Evolutionary conservation across 371 early-diverging fungal genomes (phyloP), one percentile per base, ranked within the genome.

Genomic region (Saksenaea oblongispora): DNA sequence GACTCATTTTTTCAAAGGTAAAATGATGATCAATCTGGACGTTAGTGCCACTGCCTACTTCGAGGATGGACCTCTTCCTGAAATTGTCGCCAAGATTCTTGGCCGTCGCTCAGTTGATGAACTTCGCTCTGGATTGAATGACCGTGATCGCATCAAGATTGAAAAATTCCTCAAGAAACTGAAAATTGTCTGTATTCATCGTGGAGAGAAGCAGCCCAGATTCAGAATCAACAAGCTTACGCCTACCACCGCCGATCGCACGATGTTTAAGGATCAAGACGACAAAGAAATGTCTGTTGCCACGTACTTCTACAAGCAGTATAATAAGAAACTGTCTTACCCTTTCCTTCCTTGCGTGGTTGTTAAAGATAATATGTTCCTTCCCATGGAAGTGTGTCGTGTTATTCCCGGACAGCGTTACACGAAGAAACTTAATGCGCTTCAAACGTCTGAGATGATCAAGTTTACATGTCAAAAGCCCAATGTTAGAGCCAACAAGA

Each of bases 361-460:
- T 34, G 93, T 93, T 17, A 71, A 74, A 24, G 74, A 79, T 1
- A 68, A 76, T 18, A 70, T 80, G 22, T 85, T 80, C 61, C 73
- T 98, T 31, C 97, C 98, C 28, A 84, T 97, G 80, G 97, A 98
- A 75, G 84, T 95, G 31, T 96, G 97, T 75, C 83, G 85, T 27
- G 75, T 97, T 17, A 71, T 88, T 31, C 82, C 85, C 44, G 94
- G 93, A 42, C 95, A 95, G 78, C 86, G 93, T 27, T 86, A 85
- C 67, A 70, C 80, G 59, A 82, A 90, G 67, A 93, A 93, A 71
- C 74, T 94, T 18, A 89, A 91, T 66, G 94, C 93, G 44, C 80
- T 78, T 34, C 90, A 96, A 81, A 95, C 95, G 0, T 89, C 93
- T 0, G 93, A 94, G 58, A 95, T 96, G 94, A 94, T 97, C 74